phyloP scores from a whole-genome alignment of 2,329 filamentous ascomycete species.

The Nothopassalora personata region DNA sequence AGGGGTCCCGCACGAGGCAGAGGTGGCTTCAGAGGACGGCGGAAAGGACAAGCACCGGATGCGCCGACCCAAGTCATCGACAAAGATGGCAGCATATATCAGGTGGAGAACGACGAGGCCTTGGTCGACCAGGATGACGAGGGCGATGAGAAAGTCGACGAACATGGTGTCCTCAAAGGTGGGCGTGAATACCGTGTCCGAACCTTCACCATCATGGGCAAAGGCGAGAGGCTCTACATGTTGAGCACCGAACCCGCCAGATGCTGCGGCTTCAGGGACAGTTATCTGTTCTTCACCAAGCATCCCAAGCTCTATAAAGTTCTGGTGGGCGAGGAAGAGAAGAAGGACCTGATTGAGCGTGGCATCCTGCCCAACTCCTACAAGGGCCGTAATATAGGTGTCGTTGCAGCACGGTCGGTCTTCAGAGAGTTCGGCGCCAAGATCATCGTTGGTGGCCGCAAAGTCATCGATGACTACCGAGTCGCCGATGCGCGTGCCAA shows the following conservation, averaged over 20 bases:
- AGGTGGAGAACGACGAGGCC: conserved; percentile 88
- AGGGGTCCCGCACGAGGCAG: conserved; percentile 31
- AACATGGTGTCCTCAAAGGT: conserved; percentile 72
- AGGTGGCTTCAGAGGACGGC: conserved; percentile 65
- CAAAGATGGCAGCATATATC: conserved; percentile 86
- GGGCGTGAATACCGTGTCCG: conserved; percentile 91
- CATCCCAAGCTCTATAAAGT: conserved; percentile 96
- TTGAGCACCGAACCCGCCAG: conserved; percentile 94
- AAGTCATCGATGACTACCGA: conserved; percentile 84
- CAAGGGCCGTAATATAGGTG: conserved; percentile 94
- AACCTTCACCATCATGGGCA: conserved; percentile 83
- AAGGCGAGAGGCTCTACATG: conserved; percentile 90
- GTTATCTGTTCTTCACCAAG: conserved; percentile 98
- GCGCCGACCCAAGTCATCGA: conserved; percentile 81
- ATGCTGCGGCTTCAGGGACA: conserved; percentile 95
- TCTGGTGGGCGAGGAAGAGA: conserved; percentile 95
- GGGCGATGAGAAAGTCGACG: conserved; percentile 91
- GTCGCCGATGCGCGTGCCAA: conserved; percentile 67
- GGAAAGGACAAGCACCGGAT: conserved; percentile 67
- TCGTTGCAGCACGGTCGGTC: conserved; percentile 92
- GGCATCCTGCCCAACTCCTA: conserved; percentile 97
- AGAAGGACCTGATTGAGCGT: conserved; percentile 90
- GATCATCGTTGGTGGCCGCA: conserved; percentile 86
- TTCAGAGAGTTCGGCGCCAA: conserved; percentile 94
- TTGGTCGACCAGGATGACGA: conserved; percentile 79